Percentiles rank a stretch among this genome's conserved stretches.
phyloP scores from a whole-genome alignment of 257 asterid genomes.

The Eustoma russellianum region DNA sequence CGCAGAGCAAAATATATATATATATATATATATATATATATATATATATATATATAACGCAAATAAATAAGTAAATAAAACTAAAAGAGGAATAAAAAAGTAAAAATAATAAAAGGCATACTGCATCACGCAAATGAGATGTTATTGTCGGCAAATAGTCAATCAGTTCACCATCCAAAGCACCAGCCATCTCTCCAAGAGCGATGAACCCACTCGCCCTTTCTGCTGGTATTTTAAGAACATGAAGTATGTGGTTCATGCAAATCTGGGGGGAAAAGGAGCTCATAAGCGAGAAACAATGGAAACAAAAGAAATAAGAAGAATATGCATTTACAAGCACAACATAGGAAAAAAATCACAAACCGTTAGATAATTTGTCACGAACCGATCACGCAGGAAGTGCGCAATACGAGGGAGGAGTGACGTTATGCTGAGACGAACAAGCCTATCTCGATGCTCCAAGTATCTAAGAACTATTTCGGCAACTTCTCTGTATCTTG shows the following conservation, averaged over 20 bases:
- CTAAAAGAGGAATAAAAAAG: constrained; percentile 8
- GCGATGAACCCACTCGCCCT: constrained; percentile 98
- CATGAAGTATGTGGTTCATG: constrained; percentile 98
- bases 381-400: constrained; percentile 97
- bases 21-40: no score
- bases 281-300: constrained; percentile 10
- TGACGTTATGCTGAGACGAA: constrained; percentile 98
- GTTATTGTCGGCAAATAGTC: constrained; percentile 99
- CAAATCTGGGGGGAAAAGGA: constrained; percentile 58
- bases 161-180: constrained; percentile 92
- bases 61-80: neutral
- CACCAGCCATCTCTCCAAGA: constrained; percentile 99
- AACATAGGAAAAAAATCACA: constrained; percentile 3
- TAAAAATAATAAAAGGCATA: constrained; percentile 22
- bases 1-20: no score
- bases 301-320: no score
- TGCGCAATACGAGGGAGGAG: constrained; percentile 98
- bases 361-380: constrained; percentile 89
- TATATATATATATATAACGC: no score
- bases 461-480: constrained; percentile 95
- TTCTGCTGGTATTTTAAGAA: constrained; percentile 92
- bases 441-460: constrained; percentile 94
- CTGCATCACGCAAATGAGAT: constrained; percentile 94
- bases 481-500: constrained; percentile 97
- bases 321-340: no score